A percentile compares a stretch with the other conserved stretches of the same genome.
Evolutionary conservation across 192 early-diverging fungal genomes (phyloP).

Genomic region (Cetraspora pellucida): DNA sequence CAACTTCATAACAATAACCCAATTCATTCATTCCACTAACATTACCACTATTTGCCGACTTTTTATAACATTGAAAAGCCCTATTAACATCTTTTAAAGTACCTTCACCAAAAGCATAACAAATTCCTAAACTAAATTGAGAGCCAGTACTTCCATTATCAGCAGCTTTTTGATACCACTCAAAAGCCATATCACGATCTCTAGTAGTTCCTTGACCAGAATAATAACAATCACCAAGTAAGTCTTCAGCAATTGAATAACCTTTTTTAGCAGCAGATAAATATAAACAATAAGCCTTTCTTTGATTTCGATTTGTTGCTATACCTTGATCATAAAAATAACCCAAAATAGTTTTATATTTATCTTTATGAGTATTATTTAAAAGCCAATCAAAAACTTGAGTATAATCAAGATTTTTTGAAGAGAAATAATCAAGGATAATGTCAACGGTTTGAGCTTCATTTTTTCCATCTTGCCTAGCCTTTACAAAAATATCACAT

Average conservation of each 20-base stretch:
- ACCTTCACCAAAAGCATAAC: neutral
- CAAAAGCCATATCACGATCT: neutral
- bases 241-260: neutral
- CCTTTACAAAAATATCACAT: neutral
- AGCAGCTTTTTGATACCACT: neutral
- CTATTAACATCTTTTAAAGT: neutral
- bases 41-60: neutral
- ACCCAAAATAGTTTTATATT: neutral
- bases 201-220: neutral
- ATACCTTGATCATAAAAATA: slow-evolving; percentile 1
- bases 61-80: slow-evolving; percentile 8
- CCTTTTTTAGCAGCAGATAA: neutral
- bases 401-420: neutral
- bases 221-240: slow-evolving; percentile 1
- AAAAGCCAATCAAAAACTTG: neutral
- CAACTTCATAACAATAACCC: neutral
- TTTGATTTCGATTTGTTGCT: neutral
- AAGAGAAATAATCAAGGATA: neutral
- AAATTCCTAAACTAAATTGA: neutral
- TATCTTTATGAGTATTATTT: neutral
- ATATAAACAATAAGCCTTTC: neutral
- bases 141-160: neutral
- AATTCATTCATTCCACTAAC: neutral
- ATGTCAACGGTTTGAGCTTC: neutral
- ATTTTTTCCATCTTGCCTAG: neutral